Evolutionary conservation across 2,329 filamentous ascomycete species (phyloP).

Genomic region (Neobulgaria alba): DNA sequence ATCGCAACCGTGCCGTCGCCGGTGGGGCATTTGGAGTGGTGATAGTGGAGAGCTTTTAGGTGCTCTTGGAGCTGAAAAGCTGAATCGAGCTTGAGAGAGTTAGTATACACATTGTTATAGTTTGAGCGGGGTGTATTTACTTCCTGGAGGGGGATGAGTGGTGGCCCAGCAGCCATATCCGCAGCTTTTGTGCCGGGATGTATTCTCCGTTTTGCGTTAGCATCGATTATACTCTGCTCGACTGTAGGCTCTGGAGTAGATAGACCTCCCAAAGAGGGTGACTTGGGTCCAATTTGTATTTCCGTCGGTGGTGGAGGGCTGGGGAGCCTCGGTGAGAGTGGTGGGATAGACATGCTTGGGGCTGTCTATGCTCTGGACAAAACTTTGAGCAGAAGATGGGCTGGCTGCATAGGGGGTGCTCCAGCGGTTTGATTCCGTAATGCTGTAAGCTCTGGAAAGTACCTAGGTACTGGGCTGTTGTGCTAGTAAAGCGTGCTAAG

Average conservation of each 20-base stretch:
- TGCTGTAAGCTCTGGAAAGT: no score
- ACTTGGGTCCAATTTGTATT: constrained; percentile 78
- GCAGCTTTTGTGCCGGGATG: constrained; percentile 85
- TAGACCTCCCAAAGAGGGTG: constrained; percentile 56
- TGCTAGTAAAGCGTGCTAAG: no score
- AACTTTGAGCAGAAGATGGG: no score
- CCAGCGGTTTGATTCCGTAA: no score
- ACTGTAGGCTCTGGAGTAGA: constrained; percentile 48
- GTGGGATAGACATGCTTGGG: constrained; percentile 46
- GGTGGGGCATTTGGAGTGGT: constrained; percentile 57
- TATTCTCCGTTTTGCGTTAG: constrained; percentile 74
- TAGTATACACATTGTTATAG: constrained; percentile 11
- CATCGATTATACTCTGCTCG: constrained; percentile 56
- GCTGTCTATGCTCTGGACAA: no score
- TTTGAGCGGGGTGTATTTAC: constrained; percentile 39
- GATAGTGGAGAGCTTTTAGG: constrained; percentile 82
- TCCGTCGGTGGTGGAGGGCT: constrained; percentile 92
- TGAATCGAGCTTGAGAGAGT: constrained; percentile 67
- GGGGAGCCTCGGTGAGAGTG: constrained; percentile 84
- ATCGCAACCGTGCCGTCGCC: constrained; percentile 56
- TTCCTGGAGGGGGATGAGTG: constrained; percentile 76
- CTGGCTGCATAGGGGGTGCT: no score
- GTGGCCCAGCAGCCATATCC: constrained; percentile 88
- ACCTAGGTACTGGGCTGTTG: no score
- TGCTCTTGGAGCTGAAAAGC: constrained; percentile 97